Conservation (phyloP, 495 filamentous ascomycete species). For the Tuber borchii region DNA sequence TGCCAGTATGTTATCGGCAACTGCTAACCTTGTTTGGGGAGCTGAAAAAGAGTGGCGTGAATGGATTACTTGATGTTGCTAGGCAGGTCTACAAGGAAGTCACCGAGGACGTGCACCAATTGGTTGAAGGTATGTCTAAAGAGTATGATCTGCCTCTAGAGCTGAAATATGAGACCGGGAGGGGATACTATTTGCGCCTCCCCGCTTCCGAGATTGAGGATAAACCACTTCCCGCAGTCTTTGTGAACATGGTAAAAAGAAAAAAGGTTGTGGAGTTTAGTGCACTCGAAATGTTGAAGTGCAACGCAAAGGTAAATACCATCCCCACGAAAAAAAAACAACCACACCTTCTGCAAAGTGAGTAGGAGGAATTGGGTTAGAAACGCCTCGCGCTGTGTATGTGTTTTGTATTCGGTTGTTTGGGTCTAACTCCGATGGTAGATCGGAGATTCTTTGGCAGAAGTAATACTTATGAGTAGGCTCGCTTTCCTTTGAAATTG, state of each 20-base stretch:
- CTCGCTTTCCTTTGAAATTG: slow-evolving; percentile 50
- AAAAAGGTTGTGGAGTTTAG: slow-evolving; percentile 74
- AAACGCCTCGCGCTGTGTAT: background rate
- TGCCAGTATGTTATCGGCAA: slow-evolving; percentile 18
- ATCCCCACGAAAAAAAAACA: slow-evolving; percentile 30
- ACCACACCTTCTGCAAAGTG: slow-evolving; percentile 34
- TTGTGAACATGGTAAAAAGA: slow-evolving; percentile 69
- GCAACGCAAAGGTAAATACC: slow-evolving; percentile 37
- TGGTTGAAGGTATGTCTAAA: slow-evolving; percentile 60
- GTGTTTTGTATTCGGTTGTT: background rate
- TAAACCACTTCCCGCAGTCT: slow-evolving; percentile 56
- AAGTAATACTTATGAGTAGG: slow-evolving; percentile 51
- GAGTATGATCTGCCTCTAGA: slow-evolving; percentile 57
- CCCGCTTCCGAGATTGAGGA: slow-evolving; percentile 57
- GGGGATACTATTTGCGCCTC: slow-evolving; percentile 76
- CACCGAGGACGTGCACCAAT: slow-evolving; percentile 65
- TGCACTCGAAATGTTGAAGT: slow-evolving; percentile 73
- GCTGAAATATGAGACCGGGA: slow-evolving; percentile 65
- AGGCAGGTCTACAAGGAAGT: slow-evolving; percentile 80
- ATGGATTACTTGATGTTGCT: slow-evolving; percentile 80
- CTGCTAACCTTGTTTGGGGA: slow-evolving; percentile 25
- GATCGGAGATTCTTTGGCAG: slow-evolving; percentile 69
- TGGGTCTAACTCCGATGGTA: slow-evolving; percentile 45
- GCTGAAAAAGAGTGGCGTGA: slow-evolving; percentile 62
- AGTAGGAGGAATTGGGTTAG: slow-evolving; percentile 1